Conservation (phyloP, 108 stramenopile species). For the Chaetoceros tenuissimus region DNA sequence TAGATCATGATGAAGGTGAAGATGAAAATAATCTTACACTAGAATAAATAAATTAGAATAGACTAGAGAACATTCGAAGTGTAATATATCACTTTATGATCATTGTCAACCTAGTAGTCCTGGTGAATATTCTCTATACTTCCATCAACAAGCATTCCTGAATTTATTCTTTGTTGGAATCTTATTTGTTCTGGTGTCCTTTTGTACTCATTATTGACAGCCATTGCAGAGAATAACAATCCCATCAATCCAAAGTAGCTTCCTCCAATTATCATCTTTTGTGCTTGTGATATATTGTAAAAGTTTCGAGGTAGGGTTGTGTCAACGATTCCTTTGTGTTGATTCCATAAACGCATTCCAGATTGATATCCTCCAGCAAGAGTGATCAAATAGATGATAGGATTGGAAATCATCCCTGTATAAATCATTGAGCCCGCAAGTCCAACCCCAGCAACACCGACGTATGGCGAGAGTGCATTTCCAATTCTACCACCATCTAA, state of each 20-base stretch:
- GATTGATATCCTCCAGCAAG: constrained; percentile 77
- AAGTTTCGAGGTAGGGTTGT: neutral
- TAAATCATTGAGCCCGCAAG: constrained; percentile 63
- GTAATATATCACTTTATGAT: no score
- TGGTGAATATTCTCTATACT: no score
- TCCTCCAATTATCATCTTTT: constrained; percentile 26
- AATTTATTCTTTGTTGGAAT: neutral
- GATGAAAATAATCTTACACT: neutral
- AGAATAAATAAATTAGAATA: no score
- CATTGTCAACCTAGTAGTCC: no score
- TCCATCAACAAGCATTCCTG: neutral
- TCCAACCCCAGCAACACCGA: constrained; percentile 71
- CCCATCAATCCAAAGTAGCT: constrained; percentile 79
- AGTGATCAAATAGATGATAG: constrained; percentile 86
- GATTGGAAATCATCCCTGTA: constrained; percentile 68
- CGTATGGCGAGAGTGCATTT: constrained; percentile 71
- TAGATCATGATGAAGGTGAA: neutral
- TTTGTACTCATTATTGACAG: constrained; percentile 59
- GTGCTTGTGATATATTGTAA: neutral
- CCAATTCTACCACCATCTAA: constrained; percentile 92
- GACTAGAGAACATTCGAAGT: no score
- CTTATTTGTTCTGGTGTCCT: constrained; percentile 46
- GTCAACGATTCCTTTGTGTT: constrained; percentile 1
- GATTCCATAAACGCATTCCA: constrained; percentile 71
- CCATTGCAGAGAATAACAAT: constrained; percentile 71